Evolutionary conservation across 2,329 filamentous ascomycete species (phyloP).

Genomic region (Fusarium brachygibbosum): DNA sequence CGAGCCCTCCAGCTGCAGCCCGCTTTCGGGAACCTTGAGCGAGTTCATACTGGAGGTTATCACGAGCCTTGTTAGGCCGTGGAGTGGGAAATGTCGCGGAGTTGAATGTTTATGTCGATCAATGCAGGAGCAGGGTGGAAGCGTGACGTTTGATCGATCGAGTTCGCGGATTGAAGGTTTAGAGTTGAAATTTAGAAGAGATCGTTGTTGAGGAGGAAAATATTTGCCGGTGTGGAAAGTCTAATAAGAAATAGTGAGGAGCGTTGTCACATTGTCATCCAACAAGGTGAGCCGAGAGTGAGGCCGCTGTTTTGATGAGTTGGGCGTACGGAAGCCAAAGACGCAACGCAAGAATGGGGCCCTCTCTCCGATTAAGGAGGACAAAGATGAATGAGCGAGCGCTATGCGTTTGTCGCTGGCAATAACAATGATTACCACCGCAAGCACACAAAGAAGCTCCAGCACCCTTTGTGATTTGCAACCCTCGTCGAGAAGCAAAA

Average conservation of each 20-base stretch:
- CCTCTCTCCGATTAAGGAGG: constrained; percentile 42
- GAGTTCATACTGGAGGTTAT: constrained; percentile 61
- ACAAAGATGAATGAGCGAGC: constrained; percentile 31
- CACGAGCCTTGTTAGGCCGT: constrained; percentile 49
- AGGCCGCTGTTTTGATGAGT: constrained; percentile 47
- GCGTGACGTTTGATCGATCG: constrained; percentile 23
- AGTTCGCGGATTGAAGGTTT: constrained; percentile 20
- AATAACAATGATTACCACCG: constrained; percentile 41
- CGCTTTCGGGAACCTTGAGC: constrained; percentile 69
- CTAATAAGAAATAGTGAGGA: constrained; percentile 33
- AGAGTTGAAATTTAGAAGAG: background rate
- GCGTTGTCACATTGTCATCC: constrained; percentile 49
- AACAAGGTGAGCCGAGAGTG: constrained; percentile 46
- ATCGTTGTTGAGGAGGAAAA: constrained; percentile 15
- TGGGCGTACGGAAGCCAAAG: constrained; percentile 36
- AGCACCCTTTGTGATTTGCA: constrained; percentile 47
- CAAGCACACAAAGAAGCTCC: constrained; percentile 40
- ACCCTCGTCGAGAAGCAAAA: constrained; percentile 49
- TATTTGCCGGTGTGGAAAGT: constrained; percentile 29
- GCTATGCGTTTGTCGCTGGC: constrained; percentile 34
- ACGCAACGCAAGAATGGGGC: constrained; percentile 26
- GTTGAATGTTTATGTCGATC: constrained; percentile 46
- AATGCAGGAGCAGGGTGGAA: constrained; percentile 33
- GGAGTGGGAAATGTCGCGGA: constrained; percentile 49
- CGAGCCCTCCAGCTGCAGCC: constrained; percentile 69